Base-by-base conservation (phyloP, 257 asterid genomes). In the Solanum lycopersicoides region DNA sequence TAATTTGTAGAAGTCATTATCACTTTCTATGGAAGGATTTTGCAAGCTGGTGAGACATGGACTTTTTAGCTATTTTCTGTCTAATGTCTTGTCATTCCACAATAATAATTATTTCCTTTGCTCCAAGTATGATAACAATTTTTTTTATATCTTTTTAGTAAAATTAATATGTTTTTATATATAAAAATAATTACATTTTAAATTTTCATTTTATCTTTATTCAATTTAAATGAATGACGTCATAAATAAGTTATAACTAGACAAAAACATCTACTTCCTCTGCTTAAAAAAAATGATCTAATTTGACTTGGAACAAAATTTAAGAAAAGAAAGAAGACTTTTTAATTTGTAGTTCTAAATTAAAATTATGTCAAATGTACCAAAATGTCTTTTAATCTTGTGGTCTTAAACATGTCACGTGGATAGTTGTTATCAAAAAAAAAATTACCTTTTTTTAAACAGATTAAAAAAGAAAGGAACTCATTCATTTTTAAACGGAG, bases 41-140 rank as follows among this genome's bases (percentile, higher is more conserved):
- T 45, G 84, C 41, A 25, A 79, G 39, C 41, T 45, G 66, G 84
- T 44, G 84, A 79, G 45, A 82, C 11, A 80, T 80, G 85, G 44
- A 80, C 85, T 16, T 47, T 60, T 80, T 47, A 37, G 28, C 68
- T 16, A 47, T 80, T 80, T 80, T 30, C 11, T 47, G 7, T 79
- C 4, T 4, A 45, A 14, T 14, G 28, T 5, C 30, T 47, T 28
- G 30, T 47, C 68, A 9, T 47, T 45, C 4, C n/a, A n/a, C n/a
- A n/a, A 47, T 28, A 30, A 80, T 80, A 30, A 25, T 20, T 9
- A 69, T 30, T 34, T 34, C 9, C 2, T 16, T 7, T 0, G 4
- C 6, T 42, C 2, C 0, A 35, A n/a, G n/a, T n/a, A n/a, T n/a
- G n/a, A n/a, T n/a, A n/a, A n/a, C n/a, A n/a, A n/a, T n/a, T n/a